Percentiles rank a stretch among this genome's conserved stretches.
Conservation (phyloP, 1,284 basidiomycete genomes). For the Tausonia pullulans region DNA sequence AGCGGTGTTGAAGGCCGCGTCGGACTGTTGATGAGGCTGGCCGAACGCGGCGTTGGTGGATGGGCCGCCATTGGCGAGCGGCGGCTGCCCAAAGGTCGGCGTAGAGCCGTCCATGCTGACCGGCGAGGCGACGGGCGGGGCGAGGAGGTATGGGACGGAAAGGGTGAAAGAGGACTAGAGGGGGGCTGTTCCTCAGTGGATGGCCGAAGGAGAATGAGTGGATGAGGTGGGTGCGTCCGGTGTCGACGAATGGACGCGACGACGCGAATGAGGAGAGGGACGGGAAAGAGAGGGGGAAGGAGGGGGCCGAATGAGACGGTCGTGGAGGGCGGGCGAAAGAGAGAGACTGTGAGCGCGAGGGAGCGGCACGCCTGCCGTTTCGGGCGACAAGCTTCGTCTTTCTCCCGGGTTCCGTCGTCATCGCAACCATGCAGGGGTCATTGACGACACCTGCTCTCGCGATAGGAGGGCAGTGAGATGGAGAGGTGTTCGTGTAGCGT, state of each 20-base stretch:
- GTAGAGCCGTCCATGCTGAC: neutral
- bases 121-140: neutral
- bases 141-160: neutral
- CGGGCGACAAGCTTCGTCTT: no score
- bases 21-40: no score
- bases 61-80: no score
- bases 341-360: neutral
- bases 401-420: no score
- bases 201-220: neutral
- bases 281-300: slow-evolving; percentile 28
- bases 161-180: neutral
- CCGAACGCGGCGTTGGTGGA: no score
- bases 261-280: slow-evolving; percentile 36
- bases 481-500: no score
- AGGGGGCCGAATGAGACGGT: slow-evolving; percentile 19
- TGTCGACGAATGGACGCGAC: slow-evolving; percentile 31
- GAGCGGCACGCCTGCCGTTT: no score
- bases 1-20: no score
- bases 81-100: no score
- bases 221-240: neutral
- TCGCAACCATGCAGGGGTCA: no score
- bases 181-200: neutral
- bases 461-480: no score
- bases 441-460: no score
- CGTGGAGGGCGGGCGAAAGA: slow-evolving; percentile 9